Evolutionary conservation across 352 stramenopile species (phyloP).

Genomic region (Globisporangium lucens): DNA sequence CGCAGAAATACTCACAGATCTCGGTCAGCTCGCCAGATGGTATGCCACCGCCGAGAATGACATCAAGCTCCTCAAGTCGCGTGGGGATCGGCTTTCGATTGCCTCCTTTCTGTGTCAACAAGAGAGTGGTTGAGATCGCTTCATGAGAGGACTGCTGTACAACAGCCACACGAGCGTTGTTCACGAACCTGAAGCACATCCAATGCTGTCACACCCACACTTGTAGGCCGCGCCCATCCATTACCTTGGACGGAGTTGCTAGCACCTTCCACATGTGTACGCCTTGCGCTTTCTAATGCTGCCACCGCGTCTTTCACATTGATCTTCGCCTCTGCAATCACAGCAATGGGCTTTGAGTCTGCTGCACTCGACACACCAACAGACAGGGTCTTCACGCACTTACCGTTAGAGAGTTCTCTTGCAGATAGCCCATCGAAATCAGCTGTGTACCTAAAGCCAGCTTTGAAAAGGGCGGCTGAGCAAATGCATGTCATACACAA

Average conservation of each 20-base stretch:
- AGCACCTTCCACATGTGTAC: no score
- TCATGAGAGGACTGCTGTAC: background rate
- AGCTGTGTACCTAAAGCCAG: conserved; percentile 55
- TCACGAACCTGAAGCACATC: conserved; percentile 40
- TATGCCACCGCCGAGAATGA: conserved; percentile 61
- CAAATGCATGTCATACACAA: background rate
- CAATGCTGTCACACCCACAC: conserved; percentile 39
- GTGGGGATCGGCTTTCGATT: conserved; percentile 36
- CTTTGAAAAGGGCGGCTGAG: conserved; percentile 53
- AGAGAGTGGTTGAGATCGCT: background rate
- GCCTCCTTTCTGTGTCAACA: conserved; percentile 25
- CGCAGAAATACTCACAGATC: conserved; percentile 43
- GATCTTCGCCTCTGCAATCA: conserved; percentile 35
- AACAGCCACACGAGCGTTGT: background rate
- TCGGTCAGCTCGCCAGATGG: conserved; percentile 71
- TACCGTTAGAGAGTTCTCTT: conserved; percentile 60
- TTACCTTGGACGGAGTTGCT: background rate
- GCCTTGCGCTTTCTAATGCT: conserved; percentile 25
- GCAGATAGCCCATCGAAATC: conserved; percentile 49
- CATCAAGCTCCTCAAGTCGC: conserved; percentile 44
- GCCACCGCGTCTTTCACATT: conserved; percentile 32
- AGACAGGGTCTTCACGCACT: background rate
- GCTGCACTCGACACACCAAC: background rate
- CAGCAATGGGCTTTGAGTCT: background rate
- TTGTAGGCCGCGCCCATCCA: background rate